Evolutionary conservation across 1,284 basidiomycete species (phyloP).

Genomic region (Pseudozyma thailandica): DNA sequence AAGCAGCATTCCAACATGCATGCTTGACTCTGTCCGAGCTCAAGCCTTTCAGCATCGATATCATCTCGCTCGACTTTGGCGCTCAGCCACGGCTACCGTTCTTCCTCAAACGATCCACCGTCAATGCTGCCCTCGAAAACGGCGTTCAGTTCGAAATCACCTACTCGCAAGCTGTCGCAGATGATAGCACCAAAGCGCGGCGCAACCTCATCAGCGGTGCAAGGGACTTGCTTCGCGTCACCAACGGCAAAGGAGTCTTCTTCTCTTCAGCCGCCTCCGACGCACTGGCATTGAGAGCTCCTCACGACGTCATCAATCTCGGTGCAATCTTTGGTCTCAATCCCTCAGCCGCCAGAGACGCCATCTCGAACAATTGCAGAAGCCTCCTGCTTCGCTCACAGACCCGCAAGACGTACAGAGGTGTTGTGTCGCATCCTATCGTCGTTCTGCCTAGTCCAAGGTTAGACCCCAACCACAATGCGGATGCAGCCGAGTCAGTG

Average conservation of each 20-base stretch:
- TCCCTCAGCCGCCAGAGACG: constrained; percentile 52
- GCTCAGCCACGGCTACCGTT: constrained; percentile 80
- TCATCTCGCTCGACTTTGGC: constrained; percentile 82
- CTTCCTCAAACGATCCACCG: constrained; percentile 81
- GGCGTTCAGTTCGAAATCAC: constrained; percentile 84
- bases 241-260: constrained; percentile 65
- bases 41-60: constrained; percentile 80
- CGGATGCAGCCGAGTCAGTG: background rate
- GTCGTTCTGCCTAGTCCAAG: constrained; percentile 2
- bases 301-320: constrained; percentile 65
- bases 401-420: constrained; percentile 56
- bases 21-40: constrained; percentile 84
- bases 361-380: constrained; percentile 51
- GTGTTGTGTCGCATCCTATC: constrained; percentile 46
- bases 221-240: constrained; percentile 61
- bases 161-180: constrained; percentile 70
- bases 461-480: background rate
- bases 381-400: constrained; percentile 53
- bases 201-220: constrained; percentile 61
- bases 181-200: constrained; percentile 36
- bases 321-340: constrained; percentile 61
- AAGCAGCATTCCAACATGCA: constrained; percentile 78
- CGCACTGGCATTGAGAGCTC: constrained; percentile 55
- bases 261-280: constrained; percentile 55
- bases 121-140: constrained; percentile 82